Base-by-base conservation (phyloP, 495 filamentous ascomycete species). In the Aspergillus affinis region DNA sequence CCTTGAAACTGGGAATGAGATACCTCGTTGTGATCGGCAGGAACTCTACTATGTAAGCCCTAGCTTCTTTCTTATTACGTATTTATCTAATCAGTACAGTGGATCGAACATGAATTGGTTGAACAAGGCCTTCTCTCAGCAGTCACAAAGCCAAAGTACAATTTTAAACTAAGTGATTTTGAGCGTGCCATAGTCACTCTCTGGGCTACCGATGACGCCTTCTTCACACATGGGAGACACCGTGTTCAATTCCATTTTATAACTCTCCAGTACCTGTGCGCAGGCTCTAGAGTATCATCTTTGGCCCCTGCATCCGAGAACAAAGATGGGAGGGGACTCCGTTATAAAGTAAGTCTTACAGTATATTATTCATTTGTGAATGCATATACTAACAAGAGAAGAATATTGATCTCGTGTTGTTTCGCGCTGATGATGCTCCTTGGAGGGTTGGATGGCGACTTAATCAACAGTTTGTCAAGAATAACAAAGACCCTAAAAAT, bases 401-500 rank as follows among this genome's bases (percentile, higher is more conserved):
- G 49, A 30, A 59, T 53, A 59, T 59, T 32, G 3, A 59, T 47
- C 57, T 59, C 30, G 49, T 59, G 4, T 29, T 59, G 13, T 59
- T 59, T 27, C 49, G 32, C 26, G 23, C 32, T 20, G 41, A 13
- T 12, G 36, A 59, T 36, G 50, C 32, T 41, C 49, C 49, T 59
- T 59, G 36, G 49, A 59, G 18, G 44, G 46, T 59, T 51, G 48
- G 50, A 32, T 59, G 36, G 57, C 32, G 20, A 23, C 50, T 59
- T 0, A 32, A 59, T 46, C 49, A 59, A 46, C 30, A 54, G 36
- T 59, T 53, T 9, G 36, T 59, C 20, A 59, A 59, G 26, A 54
- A 54, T 13, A 59, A 59, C 12, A 53, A 48, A 54, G 49, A 59
- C 49, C 36, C 49, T 20, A 21, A 52, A 13, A 53, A 59, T 26